Evolutionary conservation across 805 yeast species (phyloP), one percentile per base, ranked within the genome.

Genomic region (Saccharomycopsis amapae): DNA sequence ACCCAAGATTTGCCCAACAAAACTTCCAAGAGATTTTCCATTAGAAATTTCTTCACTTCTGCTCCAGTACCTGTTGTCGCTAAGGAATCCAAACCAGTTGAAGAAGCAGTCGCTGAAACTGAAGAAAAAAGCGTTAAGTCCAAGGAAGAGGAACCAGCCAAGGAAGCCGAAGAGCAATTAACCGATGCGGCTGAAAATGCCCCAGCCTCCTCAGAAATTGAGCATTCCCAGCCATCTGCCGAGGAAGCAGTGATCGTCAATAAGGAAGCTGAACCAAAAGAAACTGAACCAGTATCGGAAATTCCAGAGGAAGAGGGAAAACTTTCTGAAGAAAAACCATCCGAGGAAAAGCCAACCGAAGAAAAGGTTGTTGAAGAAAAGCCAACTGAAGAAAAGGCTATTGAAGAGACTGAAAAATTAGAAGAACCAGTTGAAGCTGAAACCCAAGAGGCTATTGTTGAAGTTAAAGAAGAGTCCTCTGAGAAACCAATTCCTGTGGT

Each of bases 261-360:
- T 17, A 20, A 24, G 13, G 22, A 9, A 23, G 32, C 9, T 6
- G 39, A 42, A 22, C 17, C 20, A n/a, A 20, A 31, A 20, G 24
- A 13, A 31, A 31, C n/a, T 28, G 35, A 34, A 37, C 17, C 20
- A 22, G 40, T 22, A 18, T 7, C 32, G 4, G 26, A 46, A 28
- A 28, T 26, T n/a, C 39, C 19, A 12, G 71, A 66, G 3, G 69
- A 66, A 5, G 64, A 63, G 10, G 62, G 59, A 5, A 61, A 59
- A 12, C 64, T 60, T 1, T 61, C 56, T 7, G 64, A 61, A 31
- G 62, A 62, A 2, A 67, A 20, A 23, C n/a, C n/a, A n/a, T n/a
- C n/a, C n/a, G 36, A 22, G n/a, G 38, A 40, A 33, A 40, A 45
- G 5, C 20, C 34, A 9, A 2, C 5, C 7, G 33, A 38, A 32